Base-by-base conservation (phyloP, 352 stramenopile species). In the Globisporangium polare region DNA sequence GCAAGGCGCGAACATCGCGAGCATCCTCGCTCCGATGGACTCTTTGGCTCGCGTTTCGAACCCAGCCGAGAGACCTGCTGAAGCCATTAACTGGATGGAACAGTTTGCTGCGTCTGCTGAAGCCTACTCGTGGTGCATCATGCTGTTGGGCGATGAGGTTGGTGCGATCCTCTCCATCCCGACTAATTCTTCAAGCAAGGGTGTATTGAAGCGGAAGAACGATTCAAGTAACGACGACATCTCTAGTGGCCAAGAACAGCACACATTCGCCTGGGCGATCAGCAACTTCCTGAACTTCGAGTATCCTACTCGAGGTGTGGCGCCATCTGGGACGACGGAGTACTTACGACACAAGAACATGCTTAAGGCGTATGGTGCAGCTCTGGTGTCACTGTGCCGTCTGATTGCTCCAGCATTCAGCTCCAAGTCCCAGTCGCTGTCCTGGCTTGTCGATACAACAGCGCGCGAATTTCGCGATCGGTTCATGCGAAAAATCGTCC, bases 51-150 rank as follows among this genome's bases (percentile, higher is more conserved):
- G 65, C 45, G 64, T 74, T 5, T 20, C 75, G 5, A 33, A 52
- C 13, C 27, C 42, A 3, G n/a, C 31, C 17, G 22, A 29, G 20
- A 17, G 8, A 10, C 18, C 9, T 22, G 22, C 15, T 20, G 50
- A 58, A 55, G 63, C 57, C 2, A 42, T 83, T 42, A 67, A 76
- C n/a, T 92, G 83, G 83, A 66, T 89, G 51, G 69, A 89, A 41
- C 79, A 89, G 29, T 60, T 92, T 35, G 69, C 67, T 47, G 83
- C 80, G 5, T 90, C 79, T 17, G 51, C 80, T 12, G 80, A 90
- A 22, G 79, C 67, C 43, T 90, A 75, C 39, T 57, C 65, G 22
- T 92, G 83, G 83, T 86, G 67, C 54, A 63, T 68, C 15, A 63
- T 74, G 20, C 56, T 89, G 2, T 62, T 92, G 15, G 79, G 69